Evolutionary conservation across 768 basidiomycete species (phyloP).

Genomic region (Leucocoprinus leucothites): DNA sequence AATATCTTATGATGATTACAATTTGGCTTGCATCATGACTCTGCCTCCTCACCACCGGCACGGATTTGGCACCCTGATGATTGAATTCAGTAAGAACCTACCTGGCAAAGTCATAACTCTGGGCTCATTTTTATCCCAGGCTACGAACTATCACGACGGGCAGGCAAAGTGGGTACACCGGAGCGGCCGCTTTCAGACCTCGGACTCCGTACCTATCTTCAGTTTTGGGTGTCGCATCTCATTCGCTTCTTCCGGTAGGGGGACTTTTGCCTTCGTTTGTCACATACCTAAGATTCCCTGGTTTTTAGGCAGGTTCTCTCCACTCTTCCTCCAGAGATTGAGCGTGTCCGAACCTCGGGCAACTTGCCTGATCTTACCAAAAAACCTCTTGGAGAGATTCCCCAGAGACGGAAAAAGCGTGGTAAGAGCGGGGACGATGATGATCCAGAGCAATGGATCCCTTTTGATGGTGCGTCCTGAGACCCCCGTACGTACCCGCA

Average conservation of each 20-base stretch:
- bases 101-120: neutral
- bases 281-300: neutral
- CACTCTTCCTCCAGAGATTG: slow-evolving; percentile 52
- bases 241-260: slow-evolving; percentile 77
- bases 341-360: slow-evolving; percentile 42
- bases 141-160: slow-evolving; percentile 85
- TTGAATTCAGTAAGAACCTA: slow-evolving; percentile 85
- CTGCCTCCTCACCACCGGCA: slow-evolving; percentile 90
- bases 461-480: slow-evolving; percentile 36
- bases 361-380: slow-evolving; percentile 38
- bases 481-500: neutral
- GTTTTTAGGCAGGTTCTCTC: slow-evolving; percentile 50
- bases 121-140: slow-evolving; percentile 41
- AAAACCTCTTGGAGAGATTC: slow-evolving; percentile 27
- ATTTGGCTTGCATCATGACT: slow-evolving; percentile 94
- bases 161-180: slow-evolving; percentile 83
- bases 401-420: slow-evolving; percentile 39
- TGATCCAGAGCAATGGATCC: slow-evolving; percentile 35
- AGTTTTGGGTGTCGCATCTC: slow-evolving; percentile 83
- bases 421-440: slow-evolving; percentile 80
- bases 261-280: neutral
- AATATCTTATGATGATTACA: slow-evolving; percentile 93
- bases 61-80: slow-evolving; percentile 93
- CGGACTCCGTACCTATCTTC: slow-evolving; percentile 85
- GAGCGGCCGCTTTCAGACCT: slow-evolving; percentile 95